phyloP scores from a whole-genome alignment of 495 filamentous ascomycete genomes.

The Lasiosphaeris hirsuta region DNA sequence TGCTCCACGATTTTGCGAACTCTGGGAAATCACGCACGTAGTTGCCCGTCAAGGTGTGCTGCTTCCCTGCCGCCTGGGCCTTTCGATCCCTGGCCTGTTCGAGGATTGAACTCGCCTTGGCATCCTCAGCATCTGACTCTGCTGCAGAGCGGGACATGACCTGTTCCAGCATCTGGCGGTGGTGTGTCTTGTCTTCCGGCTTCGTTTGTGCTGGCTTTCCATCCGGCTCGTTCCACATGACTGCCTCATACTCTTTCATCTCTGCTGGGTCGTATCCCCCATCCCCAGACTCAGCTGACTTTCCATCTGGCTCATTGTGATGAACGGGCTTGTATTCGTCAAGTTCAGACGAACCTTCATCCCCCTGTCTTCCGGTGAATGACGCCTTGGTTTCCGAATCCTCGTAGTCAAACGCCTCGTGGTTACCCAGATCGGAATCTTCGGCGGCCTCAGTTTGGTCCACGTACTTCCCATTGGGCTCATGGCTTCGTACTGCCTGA shows the following conservation, averaged over 20 bases:
- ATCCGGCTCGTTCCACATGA: slow-evolving; percentile 20
- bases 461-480: slow-evolving; percentile 21
- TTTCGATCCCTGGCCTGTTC: not conserved
- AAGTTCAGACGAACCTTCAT: slow-evolving; percentile 15
- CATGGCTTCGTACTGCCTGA: slow-evolving; percentile 13
- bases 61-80: not conserved
- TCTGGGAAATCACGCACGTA: slow-evolving; percentile 47
- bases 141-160: slow-evolving; percentile 21
- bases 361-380: not conserved
- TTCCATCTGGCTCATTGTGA: slow-evolving; percentile 13
- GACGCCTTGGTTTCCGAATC: slow-evolving; percentile 23
- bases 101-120: not conserved
- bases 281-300: not conserved
- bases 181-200: slow-evolving; percentile 12
- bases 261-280: slow-evolving; percentile 10
- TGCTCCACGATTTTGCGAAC: slow-evolving; percentile 36
- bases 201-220: slow-evolving; percentile 4
- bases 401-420: slow-evolving; percentile 28
- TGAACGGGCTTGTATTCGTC: slow-evolving; percentile 25
- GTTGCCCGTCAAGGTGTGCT: slow-evolving; percentile 36
- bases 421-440: slow-evolving; percentile 33
- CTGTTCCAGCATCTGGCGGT: slow-evolving; percentile 21
- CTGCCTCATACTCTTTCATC: slow-evolving; percentile 8
- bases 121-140: slow-evolving; percentile 9
- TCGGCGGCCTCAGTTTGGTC: slow-evolving; percentile 9